phyloP scores from a whole-genome alignment of 2,329 filamentous ascomycete species.

The Trichoderma pleuroti region DNA sequence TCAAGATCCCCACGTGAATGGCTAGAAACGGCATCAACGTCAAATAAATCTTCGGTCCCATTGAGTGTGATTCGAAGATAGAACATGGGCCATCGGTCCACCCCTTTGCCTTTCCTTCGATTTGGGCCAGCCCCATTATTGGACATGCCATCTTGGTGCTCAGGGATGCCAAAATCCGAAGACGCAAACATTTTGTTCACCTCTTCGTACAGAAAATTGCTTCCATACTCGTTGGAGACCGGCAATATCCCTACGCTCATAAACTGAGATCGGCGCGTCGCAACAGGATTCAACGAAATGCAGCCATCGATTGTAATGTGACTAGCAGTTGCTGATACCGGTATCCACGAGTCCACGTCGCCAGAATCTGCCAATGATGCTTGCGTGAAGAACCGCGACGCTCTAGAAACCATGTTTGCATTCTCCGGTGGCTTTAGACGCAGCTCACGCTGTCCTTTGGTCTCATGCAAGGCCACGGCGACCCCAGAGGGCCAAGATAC shows the following conservation, averaged over 20 bases:
- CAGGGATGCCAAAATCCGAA: conserved; percentile 70
- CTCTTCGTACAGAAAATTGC: conserved; percentile 69
- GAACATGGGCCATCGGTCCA: conserved; percentile 89
- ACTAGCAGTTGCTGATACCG: conserved; percentile 62
- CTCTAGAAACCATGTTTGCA: conserved; percentile 24
- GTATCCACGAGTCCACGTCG: conserved; percentile 61
- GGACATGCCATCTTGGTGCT: conserved; percentile 40
- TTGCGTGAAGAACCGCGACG: conserved; percentile 59
- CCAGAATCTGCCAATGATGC: conserved; percentile 57
- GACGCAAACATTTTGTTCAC: conserved; percentile 73
- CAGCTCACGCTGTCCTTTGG: conserved; percentile 34
- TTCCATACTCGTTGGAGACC: conserved; percentile 50
- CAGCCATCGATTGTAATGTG: conserved; percentile 63
- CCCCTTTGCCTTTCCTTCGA: conserved; percentile 54
- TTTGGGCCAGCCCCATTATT: background rate
- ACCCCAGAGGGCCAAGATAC: conserved; percentile 62
- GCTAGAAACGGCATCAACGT: conserved; percentile 39
- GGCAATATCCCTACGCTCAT: conserved; percentile 74
- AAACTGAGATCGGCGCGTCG: conserved; percentile 73
- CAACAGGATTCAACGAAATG: conserved; percentile 66
- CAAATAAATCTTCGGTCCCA: conserved; percentile 31
- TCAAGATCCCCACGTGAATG: conserved; percentile 49
- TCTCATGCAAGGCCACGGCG: conserved; percentile 57
- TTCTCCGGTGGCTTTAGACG: conserved; percentile 33
- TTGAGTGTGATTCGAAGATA: conserved; percentile 62